A percentile compares a stretch with the other conserved stretches of the same genome.
These are phyloP conservation scores for Fusarium sp. DNA, from an alignment of 2,329 filamentous ascomycete species.

Conservation along the genomic window DNA sequence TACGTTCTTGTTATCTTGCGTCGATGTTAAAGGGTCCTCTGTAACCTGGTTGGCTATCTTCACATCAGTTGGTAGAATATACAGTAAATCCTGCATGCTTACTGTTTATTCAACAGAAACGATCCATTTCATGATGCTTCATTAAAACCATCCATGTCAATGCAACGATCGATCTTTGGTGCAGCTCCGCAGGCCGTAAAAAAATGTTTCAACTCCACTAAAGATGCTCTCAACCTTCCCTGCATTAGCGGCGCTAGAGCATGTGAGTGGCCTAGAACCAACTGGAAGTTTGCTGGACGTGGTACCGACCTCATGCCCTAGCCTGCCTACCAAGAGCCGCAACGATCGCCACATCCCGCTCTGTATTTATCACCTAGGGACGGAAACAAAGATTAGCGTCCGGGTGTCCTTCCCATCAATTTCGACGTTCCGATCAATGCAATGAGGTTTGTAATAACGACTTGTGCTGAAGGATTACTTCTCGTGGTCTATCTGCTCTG, in stretches of 20 bases:
- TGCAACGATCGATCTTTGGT: neutral
- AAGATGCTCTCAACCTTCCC: conserved; percentile 5
- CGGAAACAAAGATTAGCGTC: too few species aligned
- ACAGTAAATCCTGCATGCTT: too few species aligned
- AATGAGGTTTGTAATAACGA: too few species aligned
- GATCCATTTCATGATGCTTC: neutral
- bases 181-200: too few species aligned
- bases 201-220: conserved; percentile 33
- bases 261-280: neutral
- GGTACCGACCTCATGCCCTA: neutral
- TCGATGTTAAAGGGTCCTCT: too few species aligned
- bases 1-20: too few species aligned
- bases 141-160: neutral
- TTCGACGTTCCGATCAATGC: neutral
- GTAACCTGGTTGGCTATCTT: too few species aligned
- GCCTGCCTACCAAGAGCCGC: neutral
- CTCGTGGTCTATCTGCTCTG: neutral
- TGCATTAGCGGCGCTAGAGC: conserved; percentile 21
- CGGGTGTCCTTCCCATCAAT: neutral
- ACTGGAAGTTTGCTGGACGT: too few species aligned
- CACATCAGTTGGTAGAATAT: too few species aligned
- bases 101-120: neutral
- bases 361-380: too few species aligned
- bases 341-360: conserved; percentile 20
- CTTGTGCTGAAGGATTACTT: neutral